Evolutionary conservation across 345 rosid species (phyloP).

Genomic region (Gossypium arboreum): DNA sequence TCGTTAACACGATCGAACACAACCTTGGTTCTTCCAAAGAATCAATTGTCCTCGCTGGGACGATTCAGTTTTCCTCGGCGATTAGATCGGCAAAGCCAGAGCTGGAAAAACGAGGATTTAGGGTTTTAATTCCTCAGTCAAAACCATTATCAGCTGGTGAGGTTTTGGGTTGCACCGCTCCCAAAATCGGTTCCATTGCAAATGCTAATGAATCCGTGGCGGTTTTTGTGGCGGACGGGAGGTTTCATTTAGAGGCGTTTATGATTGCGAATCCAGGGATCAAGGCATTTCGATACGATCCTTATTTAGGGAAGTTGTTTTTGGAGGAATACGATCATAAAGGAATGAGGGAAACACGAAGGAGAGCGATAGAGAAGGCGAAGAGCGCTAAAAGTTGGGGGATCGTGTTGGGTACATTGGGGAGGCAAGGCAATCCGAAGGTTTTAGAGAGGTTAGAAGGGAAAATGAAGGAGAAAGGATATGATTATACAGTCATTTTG

Average conservation of each 20-base stretch:
- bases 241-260: constrained; percentile 85
- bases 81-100: constrained; percentile 80
- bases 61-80: constrained; percentile 83
- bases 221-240: constrained; percentile 88
- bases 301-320: constrained; percentile 70
- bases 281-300: constrained; percentile 73
- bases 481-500: constrained; percentile 51
- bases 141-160: constrained; percentile 87
- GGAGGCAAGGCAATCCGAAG: constrained; percentile 92
- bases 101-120: constrained; percentile 59
- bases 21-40: constrained; percentile 32
- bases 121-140: constrained; percentile 79
- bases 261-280: constrained; percentile 88
- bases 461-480: constrained; percentile 65
- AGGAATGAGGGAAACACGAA: constrained; percentile 84
- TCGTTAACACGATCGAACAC: constrained; percentile 48
- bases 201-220: constrained; percentile 32
- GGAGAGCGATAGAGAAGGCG: constrained; percentile 48
- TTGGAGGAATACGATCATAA: constrained; percentile 88
- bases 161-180: constrained; percentile 87
- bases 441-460: constrained; percentile 71
- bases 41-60: constrained; percentile 61
- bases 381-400: constrained; percentile 61
- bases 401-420: constrained; percentile 82
- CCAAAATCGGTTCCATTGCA: constrained; percentile 31